A percentile compares a stretch with the other conserved stretches of the same genome.
phyloP scores from a whole-genome alignment of 192 early-diverging fungal species.

The Backusella sp. region DNA sequence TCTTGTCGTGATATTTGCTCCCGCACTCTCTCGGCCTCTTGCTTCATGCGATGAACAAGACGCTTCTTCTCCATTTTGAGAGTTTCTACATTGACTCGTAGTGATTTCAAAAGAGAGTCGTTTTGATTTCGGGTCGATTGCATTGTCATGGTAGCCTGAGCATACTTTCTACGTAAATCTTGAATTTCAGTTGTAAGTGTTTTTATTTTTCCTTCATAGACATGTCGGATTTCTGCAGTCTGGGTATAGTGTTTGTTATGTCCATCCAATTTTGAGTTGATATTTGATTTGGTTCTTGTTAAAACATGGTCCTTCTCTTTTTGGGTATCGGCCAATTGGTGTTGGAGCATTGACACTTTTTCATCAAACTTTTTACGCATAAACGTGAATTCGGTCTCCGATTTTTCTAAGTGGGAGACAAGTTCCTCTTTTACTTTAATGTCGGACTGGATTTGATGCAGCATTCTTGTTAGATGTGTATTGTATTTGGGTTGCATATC shows the following conservation, averaged over 20 bases:
- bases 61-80: constrained; percentile 74
- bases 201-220: constrained; percentile 61
- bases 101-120: constrained; percentile 58
- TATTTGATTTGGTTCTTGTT: background rate
- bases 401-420: constrained; percentile 52
- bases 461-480: constrained; percentile 36
- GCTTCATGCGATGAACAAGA: constrained; percentile 74
- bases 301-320: constrained; percentile 64
- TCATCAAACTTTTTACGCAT: constrained; percentile 69
- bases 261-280: background rate
- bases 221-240: constrained; percentile 37
- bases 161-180: constrained; percentile 54
- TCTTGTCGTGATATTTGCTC: constrained; percentile 57
- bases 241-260: background rate
- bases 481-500: constrained; percentile 16
- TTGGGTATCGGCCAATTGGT: constrained; percentile 51
- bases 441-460: constrained; percentile 60
- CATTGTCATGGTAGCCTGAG: constrained; percentile 50
- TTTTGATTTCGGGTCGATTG: constrained; percentile 49
- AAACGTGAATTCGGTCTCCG: constrained; percentile 53
- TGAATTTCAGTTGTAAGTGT: constrained; percentile 50
- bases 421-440: constrained; percentile 62
- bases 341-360: constrained; percentile 61
- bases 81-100: constrained; percentile 66
- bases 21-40: constrained; percentile 59